Base-by-base conservation (phyloP, 2,329 filamentous ascomycete genomes). In the Amylocarpus encephaloides region DNA sequence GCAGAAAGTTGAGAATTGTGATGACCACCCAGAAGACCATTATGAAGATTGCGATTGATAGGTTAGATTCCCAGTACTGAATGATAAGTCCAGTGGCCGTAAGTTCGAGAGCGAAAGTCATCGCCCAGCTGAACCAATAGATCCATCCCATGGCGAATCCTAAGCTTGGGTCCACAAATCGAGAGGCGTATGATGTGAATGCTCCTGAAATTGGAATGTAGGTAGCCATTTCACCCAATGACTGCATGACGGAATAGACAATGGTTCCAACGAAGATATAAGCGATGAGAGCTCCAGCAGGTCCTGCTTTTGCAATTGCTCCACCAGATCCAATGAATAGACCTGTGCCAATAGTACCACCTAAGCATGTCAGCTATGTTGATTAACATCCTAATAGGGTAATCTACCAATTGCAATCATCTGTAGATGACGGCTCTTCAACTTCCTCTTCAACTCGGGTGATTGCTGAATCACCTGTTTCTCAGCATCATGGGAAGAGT, bases 141-240 rank as follows among this genome's bases (percentile, higher is more conserved):
- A 88, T 82, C 86, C 86, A 91, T 16, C 87, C 86, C 76, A 90
- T 85, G 16, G 85, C 77, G 61, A 90, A 90, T 6, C 85, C 85
- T 43, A 89, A 71, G 49, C 82, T 82, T 10, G 80, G 82, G 62
- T 87, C 82, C 51, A 89, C 76, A 60, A 92, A 88, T 15, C 87
- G 83, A 35, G 81, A 77, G 18, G 86, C 85, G 61, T 90, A 92
- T 38, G 82, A 77, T 29, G 85, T 86, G 64, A 91, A 91, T 36
- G 85, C 83, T 51, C 86, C 88, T 16, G 84, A 74, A 33, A 91
- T 81, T 5, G 88, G 88, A 26, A 91, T 82, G 60, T 83, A 88
- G 10, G 86, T 83, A 9, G 86, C 83, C 76, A 93, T 85, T 69
- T 94, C 82, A 44, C 79, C 80, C 30, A 85, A 70, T 41, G 75